Base-by-base conservation (phyloP, 371 early-diverging fungal genomes). In the Saksenaea vasiformis region DNA sequence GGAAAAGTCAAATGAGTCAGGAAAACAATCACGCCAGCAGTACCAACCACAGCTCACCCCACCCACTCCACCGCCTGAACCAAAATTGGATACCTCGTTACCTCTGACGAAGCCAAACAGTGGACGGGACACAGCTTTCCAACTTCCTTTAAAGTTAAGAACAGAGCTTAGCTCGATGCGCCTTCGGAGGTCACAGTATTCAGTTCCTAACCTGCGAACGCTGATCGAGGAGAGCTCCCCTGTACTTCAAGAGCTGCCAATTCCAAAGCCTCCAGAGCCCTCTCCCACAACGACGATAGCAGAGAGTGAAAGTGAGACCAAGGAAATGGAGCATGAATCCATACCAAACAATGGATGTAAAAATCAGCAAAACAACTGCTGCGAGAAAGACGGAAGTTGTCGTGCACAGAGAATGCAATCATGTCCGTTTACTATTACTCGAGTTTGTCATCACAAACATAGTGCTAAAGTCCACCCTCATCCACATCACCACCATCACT, bases 1-100 rank as follows among this genome's bases (percentile, higher is more conserved):
- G 51, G 51, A 47, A 47, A 47, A 47, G 51, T 5, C 19, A 41
- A 31, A 31, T 31, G 43, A 41, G 43, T 17, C 43, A 1, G 43
- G 14, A 14, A 41, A 41, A 41, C 43, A 41, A 41, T 17, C 43
- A 5, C 51, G 51, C 10, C 51, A 47, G 22, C 51, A 47, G 22
- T 47, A 47, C 22, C 51, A 47, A 47, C 51, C 51, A 47, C 51
- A 47, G 27, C 51, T 47, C 22, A 47, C 51, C 10, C 51, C 51
- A 26, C 51, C 51, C 17, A 47, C 51, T n/a, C 51, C 51, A 19
- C 51, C 51, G 22, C 51, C 51, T 0, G 51, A 47, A 11, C 51
- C 51, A 19, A 47, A 47, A 47, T 5, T 9, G 5, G 19, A 47
- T 0, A 0, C 22, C 0, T 47, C 39, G 8, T 22, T 22, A 47